Percentiles rank a stretch among this genome's conserved stretches.
phyloP scores from a whole-genome alignment of 805 yeast species.

The Schwanniomyces yamadae region DNA sequence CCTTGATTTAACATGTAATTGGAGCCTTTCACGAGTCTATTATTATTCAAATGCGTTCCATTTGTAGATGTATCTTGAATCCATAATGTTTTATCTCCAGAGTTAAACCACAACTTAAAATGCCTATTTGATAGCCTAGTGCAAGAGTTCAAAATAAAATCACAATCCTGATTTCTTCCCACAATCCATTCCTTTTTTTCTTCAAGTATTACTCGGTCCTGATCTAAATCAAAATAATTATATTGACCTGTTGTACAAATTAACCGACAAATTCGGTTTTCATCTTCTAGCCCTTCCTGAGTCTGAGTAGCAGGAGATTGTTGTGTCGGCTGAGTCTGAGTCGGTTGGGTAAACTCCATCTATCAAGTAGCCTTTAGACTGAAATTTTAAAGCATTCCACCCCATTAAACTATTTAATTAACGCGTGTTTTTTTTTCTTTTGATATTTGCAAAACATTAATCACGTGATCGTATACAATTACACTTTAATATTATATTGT shows the following conservation, averaged over 20 bases:
- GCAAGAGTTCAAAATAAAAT: slow-evolving; percentile 56
- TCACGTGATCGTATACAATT: too few species aligned
- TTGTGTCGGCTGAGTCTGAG: slow-evolving; percentile 40
- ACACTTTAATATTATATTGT: too few species aligned
- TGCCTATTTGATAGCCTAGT: slow-evolving; percentile 75
- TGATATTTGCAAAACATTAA: too few species aligned
- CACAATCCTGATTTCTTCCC: slow-evolving; percentile 72
- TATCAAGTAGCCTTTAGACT: neutral
- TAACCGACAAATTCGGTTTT: slow-evolving; percentile 49
- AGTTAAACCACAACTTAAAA: slow-evolving; percentile 65
- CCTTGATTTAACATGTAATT: slow-evolving; percentile 86
- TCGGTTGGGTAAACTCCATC: slow-evolving; percentile 27
- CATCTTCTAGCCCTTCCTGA: slow-evolving; percentile 21
- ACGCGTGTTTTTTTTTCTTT: too few species aligned
- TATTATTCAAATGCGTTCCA: slow-evolving; percentile 85
- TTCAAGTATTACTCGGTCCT: slow-evolving; percentile 23
- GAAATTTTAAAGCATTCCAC: too few species aligned
- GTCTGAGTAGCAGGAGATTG: slow-evolving; percentile 33
- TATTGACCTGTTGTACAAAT: slow-evolving; percentile 62
- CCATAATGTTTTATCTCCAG: slow-evolving; percentile 54
- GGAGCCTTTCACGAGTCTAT: slow-evolving; percentile 68
- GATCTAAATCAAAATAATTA: slow-evolving; percentile 44
- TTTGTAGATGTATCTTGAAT: slow-evolving; percentile 81
- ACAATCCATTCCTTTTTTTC: slow-evolving; percentile 56
- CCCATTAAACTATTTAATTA: too few species aligned